Base-by-base conservation (phyloP, 2,329 filamentous ascomycete genomes). In the Eurotiales sp. region DNA sequence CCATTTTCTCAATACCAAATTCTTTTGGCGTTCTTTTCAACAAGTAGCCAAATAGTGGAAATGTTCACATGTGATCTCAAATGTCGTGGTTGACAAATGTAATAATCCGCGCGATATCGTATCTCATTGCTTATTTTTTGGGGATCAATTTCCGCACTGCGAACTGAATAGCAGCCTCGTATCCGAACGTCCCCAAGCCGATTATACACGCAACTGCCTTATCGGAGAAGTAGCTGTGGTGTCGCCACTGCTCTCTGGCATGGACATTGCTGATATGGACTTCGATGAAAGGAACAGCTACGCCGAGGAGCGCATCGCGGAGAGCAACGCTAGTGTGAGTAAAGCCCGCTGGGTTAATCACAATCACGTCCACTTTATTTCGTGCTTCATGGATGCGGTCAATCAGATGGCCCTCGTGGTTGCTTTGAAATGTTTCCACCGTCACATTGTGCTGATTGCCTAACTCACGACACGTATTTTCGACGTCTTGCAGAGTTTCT, bases 221-320 rank as follows among this genome's bases (percentile, higher is more conserved):
- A 65, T 91, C 87, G 58, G 80, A 83, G 57, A 91, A 72, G 61
- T 86, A 90, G 56, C 84, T 88, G 56, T 86, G 82, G 58, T 83
- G 79, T 48, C 87, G 75, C 61, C 81, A 91, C 1, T 75, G 61
- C 71, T 91, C 88, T 8, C 88, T 70, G 25, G 81, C 79, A 66
- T 91, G 86, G 2, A 90, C 80, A 65, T 91, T 91, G 50, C 77
- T 84, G 29, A 90, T 78, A 65, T 91, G 87, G n/a, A 90, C 68
- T 71, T 92, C 88, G 42, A 91, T 74, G 60, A 90, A 91, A 0
- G 87, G 87, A 19, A 90, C 82, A 6, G 75, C 75, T 0, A 88
- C 83, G 3, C 82, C 86, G 0, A 84, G 66, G 22, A 91, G 70
- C 0, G 88, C 87, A 66, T 91, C 88, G n/a, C 88, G 76, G 52